Evolutionary conservation across 129 eudicot genomes (phyloP).

Genomic region (Tagetes erecta): DNA sequence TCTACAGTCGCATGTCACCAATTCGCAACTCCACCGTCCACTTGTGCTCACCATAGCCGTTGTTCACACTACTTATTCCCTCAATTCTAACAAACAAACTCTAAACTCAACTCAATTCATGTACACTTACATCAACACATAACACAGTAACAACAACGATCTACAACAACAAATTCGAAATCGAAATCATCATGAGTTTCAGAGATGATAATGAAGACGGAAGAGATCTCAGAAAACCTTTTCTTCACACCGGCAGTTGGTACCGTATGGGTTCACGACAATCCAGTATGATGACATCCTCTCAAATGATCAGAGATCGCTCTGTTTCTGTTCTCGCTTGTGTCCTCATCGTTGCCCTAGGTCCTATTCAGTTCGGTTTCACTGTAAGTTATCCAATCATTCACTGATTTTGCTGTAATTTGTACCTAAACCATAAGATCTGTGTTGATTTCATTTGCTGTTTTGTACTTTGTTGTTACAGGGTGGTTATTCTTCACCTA

Average conservation of each 20-base stretch:
- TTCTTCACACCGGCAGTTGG: conserved; percentile 96
- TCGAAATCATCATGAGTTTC: conserved; percentile 52
- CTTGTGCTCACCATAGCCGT: background rate
- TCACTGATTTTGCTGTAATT: conserved; percentile 1
- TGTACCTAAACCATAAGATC: conserved; percentile 16
- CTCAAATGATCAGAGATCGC: conserved; percentile 81
- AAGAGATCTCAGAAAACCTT: conserved; percentile 75
- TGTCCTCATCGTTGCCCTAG: conserved; percentile 87
- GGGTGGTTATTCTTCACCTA: conserved; percentile 90
- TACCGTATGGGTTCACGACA: conserved; percentile 91
- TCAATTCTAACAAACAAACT: background rate
- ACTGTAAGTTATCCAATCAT: conserved; percentile 50
- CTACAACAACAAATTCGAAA: background rate
- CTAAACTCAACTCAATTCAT: background rate
- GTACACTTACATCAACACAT: background rate
- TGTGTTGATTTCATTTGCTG: background rate
- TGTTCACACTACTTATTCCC: background rate
- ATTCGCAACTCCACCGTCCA: background rate
- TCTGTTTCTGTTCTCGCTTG: conserved; percentile 95
- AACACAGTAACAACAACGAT: no score
- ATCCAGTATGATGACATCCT: conserved; percentile 85
- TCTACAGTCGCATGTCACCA: background rate
- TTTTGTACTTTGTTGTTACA: conserved; percentile 29
- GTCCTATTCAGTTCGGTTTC: conserved; percentile 96
- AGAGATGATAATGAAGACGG: conserved; percentile 70